Evolutionary conservation across 148 eudicot genomes (phyloP), one percentile per base, ranked within the genome.

Genomic region (Chenopodium formosanum): DNA sequence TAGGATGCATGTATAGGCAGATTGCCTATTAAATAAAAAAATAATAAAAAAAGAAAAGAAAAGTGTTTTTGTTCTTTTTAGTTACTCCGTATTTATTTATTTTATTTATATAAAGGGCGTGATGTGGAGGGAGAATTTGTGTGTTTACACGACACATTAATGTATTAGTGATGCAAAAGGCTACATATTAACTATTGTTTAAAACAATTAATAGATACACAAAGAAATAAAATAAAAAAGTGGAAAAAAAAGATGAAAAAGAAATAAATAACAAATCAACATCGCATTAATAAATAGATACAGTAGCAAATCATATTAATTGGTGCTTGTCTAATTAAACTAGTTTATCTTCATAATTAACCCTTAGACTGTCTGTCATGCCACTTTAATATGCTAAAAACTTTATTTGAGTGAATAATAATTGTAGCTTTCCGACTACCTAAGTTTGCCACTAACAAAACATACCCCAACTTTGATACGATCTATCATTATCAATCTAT

Each of bases 401-500:
- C 9, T 76, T 76, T 75, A 25, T 75, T 20, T 22, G 9, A 62
- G 19, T 20, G 9, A 34, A 76, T 60, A 76, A 58, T 68, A 40
- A 40, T 17, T 34, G 73, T 68, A 48, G 65, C 81, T 78, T 78
- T 78, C 69, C 50, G 74, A 70, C 81, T 79, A 37, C 81, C 37
- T 68, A 79, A 68, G 73, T 68, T 29, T 52, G 73, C 81, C 81
- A 79, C 69, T 72, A 37, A 60, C 29, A 31, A 58, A 71, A 67
- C 67, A 79, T 67, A 22, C 4, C 40, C 31, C 29, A n/a, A 46
- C 53, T 48, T 73, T 47, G 34, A 4, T 47, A 23, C 32, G n/a
- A 46, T 9, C 76, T 13, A 73, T 48, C 75, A 46, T 32, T 46
- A 56, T 56, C 62, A 14, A 72, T 46, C 53, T 72, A 0, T 22